Conservation (phyloP, 805 yeast genomes). For the Candida sphagnicola region DNA sequence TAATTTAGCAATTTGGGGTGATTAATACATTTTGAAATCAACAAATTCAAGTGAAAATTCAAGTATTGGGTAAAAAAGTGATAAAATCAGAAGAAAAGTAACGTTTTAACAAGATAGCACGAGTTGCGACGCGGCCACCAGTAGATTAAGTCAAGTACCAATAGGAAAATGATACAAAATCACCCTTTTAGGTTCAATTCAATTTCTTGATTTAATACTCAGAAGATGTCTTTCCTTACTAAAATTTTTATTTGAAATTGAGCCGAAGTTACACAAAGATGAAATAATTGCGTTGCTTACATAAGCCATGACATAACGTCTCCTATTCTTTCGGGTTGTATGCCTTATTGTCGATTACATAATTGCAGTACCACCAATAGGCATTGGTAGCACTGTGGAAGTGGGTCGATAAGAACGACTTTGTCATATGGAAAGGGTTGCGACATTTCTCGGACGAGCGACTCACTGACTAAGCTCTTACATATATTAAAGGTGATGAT, state of each 20-base stretch:
- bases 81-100: neutral
- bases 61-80: neutral
- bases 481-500: too few species aligned
- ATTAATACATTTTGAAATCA: neutral
- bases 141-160: neutral
- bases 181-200: neutral
- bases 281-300: too few species aligned
- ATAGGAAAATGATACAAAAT: neutral
- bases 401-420: too few species aligned
- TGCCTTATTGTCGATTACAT: too few species aligned
- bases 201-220: neutral
- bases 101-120: neutral
- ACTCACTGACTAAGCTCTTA: neutral
- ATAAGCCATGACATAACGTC: too few species aligned
- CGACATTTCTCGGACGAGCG: too few species aligned
- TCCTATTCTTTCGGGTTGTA: neutral
- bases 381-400: too few species aligned
- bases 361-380: too few species aligned
- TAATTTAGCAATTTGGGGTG: neutral
- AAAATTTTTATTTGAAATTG: neutral
- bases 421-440: too few species aligned
- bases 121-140: neutral
- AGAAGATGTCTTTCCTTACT: conserved; percentile 1
- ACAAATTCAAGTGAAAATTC: neutral
- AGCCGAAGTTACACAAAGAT: neutral